Percentiles rank a stretch among this genome's conserved stretches.
These are phyloP conservation scores for Aciculosporium take DNA, from an alignment of 2,329 filamentous ascomycete genomes.

Conservation along the genomic window DNA sequence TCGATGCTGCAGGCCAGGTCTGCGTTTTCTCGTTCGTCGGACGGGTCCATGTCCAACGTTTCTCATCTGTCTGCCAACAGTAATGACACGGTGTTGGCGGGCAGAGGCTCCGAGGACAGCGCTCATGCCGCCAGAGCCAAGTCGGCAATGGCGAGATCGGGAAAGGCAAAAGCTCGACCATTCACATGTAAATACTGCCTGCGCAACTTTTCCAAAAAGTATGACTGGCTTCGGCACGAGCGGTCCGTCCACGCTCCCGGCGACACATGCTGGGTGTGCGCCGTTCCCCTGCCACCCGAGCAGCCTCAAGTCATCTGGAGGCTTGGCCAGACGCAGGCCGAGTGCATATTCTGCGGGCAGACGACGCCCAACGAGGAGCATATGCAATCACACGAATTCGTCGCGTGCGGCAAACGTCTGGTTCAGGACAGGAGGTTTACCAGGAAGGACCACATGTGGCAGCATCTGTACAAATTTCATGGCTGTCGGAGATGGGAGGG, in stretches of 20 bases:
- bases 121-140: constrained; percentile 6
- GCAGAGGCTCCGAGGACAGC: constrained; percentile 1
- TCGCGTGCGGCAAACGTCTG: constrained; percentile 34
- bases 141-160: constrained; percentile 5
- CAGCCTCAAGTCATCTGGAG: constrained; percentile 33
- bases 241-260: constrained; percentile 32
- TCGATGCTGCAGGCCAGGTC: constrained; percentile 13
- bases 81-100: constrained; percentile 5
- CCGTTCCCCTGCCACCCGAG: constrained; percentile 19
- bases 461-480: constrained; percentile 28
- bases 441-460: constrained; percentile 28
- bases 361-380: constrained; percentile 20
- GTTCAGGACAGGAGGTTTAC: constrained; percentile 27
- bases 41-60: constrained; percentile 7
- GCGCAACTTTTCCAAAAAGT: constrained; percentile 25
- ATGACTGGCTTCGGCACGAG: constrained; percentile 33
- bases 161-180: constrained; percentile 9
- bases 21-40: constrained; percentile 10
- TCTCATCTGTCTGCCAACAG: constrained; percentile 8
- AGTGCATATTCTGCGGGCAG: constrained; percentile 26
- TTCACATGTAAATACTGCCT: constrained; percentile 26
- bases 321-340: constrained; percentile 27
- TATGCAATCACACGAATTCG: constrained; percentile 26
- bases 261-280: constrained; percentile 34
- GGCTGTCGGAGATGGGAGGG: constrained; percentile 29